A percentile compares a stretch with the other conserved stretches of the same genome.
phyloP scores from a whole-genome alignment of 78 protist species.

The Guillardia theta region DNA sequence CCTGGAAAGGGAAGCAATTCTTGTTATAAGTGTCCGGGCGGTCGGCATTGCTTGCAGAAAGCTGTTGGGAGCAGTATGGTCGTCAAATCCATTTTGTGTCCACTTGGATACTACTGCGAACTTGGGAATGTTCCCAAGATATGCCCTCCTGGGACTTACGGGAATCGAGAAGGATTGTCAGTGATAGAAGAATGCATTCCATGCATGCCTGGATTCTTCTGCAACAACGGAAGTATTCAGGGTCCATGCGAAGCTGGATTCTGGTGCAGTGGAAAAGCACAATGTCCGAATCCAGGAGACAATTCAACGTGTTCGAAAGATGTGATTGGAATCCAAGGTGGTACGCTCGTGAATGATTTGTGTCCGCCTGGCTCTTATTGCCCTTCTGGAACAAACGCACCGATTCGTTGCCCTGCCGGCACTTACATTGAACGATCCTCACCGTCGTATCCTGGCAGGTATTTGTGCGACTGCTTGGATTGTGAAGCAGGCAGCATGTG shows the following conservation, averaged over 20 bases:
- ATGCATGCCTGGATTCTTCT: neutral
- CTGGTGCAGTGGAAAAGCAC: neutral
- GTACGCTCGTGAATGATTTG: neutral
- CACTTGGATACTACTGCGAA: neutral
- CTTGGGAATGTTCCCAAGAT: neutral
- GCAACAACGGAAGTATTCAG: neutral
- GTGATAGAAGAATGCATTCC: neutral
- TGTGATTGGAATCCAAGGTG: neutral
- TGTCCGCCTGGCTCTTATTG: slow-evolving; percentile 18
- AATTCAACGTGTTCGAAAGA: neutral
- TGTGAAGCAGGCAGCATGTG: slow-evolving; percentile 26
- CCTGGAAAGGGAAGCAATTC: neutral
- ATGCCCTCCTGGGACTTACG: slow-evolving; percentile 6
- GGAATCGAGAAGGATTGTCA: neutral
- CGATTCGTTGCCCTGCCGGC: slow-evolving; percentile 5
- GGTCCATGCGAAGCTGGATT: neutral
- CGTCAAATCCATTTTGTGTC: neutral
- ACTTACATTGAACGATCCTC: neutral
- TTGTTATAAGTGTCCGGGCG: slow-evolving; percentile 34
- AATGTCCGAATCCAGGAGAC: neutral
- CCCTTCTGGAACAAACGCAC: neutral
- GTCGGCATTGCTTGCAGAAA: neutral
- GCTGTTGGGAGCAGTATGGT: neutral
- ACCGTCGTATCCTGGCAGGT: neutral
- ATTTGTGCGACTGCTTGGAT: slow-evolving; percentile 11